A percentile compares a stretch with the other conserved stretches of the same genome.
These are phyloP conservation scores for Claviceps maximensis DNA, from an alignment of 2,329 filamentous ascomycete species.

Conservation along the genomic window DNA sequence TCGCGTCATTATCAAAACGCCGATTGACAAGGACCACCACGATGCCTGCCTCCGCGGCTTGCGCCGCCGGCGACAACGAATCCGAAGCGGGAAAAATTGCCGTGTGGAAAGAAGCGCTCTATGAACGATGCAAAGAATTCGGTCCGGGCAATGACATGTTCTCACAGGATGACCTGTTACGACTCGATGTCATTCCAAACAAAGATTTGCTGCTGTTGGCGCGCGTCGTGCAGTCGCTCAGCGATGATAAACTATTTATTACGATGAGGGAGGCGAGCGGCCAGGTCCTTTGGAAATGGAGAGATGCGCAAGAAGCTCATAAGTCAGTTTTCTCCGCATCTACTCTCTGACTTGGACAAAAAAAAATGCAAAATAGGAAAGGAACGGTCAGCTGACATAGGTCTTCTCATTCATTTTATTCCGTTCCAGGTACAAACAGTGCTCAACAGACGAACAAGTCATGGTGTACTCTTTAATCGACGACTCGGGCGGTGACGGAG, in stretches of 20 bases:
- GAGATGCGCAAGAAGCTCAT: conserved; percentile 45
- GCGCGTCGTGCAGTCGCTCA: conserved; percentile 42
- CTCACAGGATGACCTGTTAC: conserved; percentile 44
- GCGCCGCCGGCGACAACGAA: conserved; percentile 16
- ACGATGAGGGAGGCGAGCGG: conserved; percentile 28
- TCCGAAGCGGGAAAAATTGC: conserved; percentile 29
- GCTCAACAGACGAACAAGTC: conserved; percentile 58
- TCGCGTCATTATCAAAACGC: background rate
- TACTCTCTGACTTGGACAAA: background rate
- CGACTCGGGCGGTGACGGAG: conserved; percentile 67
- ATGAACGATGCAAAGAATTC: conserved; percentile 39
- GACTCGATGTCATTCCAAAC: conserved; percentile 43
- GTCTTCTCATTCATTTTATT: no score
- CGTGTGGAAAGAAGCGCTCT: conserved; percentile 42
- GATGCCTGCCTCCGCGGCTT: conserved; percentile 17
- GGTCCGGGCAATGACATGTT: conserved; percentile 37
- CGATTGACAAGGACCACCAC: background rate
- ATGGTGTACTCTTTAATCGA: conserved; percentile 86
- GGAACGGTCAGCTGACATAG: background rate
- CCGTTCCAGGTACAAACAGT: conserved; percentile 38
- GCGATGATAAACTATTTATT: conserved; percentile 46
- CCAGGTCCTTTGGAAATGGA: conserved; percentile 40
- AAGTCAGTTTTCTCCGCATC: conserved; percentile 31
- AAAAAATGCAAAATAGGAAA: no score
- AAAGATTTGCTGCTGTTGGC: conserved; percentile 41